phyloP scores from a whole-genome alignment of 164 flowering plant genomes.

The Hamamelis virginiana region DNA sequence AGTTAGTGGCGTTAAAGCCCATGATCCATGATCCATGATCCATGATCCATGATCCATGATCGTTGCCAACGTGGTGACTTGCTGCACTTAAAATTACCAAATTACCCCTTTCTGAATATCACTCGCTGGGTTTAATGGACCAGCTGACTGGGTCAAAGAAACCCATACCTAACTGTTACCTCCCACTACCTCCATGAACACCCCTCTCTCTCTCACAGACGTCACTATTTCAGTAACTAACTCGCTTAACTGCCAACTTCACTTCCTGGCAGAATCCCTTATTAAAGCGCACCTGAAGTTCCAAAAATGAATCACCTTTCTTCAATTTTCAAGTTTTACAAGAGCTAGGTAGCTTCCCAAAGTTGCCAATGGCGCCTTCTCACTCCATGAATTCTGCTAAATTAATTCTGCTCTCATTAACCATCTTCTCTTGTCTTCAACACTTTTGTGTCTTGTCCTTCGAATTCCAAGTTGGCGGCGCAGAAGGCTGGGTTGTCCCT shows the following conservation, averaged over 20 bases:
- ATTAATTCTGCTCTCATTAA: conserved; percentile 15
- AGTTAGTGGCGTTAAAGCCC: no score
- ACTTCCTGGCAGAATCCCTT: neutral
- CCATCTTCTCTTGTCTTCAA: conserved; percentile 19
- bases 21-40: no score
- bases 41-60: no score
- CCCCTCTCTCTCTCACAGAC: neutral
- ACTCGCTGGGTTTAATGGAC: no score
- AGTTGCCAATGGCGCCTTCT: neutral
- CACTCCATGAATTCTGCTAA: conserved; percentile 1
- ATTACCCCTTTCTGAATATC: no score
- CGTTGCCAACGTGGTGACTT: no score
- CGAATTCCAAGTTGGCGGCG: conserved; percentile 44
- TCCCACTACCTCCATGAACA: conserved; percentile 12
- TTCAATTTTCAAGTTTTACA: neutral
- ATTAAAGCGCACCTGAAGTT: neutral
- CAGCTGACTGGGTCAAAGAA: conserved; percentile 8
- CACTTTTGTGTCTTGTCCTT: conserved; percentile 22
- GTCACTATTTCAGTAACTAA: no score
- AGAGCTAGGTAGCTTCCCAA: neutral
- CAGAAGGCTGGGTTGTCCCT: conserved; percentile 54
- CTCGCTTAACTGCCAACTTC: conserved; percentile 14
- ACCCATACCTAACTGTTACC: conserved; percentile 5
- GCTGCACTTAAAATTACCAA: no score
- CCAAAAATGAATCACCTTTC: neutral